Conservation (phyloP, 2,329 filamentous ascomycete genomes). For the Arthrocladium fulminans region DNA sequence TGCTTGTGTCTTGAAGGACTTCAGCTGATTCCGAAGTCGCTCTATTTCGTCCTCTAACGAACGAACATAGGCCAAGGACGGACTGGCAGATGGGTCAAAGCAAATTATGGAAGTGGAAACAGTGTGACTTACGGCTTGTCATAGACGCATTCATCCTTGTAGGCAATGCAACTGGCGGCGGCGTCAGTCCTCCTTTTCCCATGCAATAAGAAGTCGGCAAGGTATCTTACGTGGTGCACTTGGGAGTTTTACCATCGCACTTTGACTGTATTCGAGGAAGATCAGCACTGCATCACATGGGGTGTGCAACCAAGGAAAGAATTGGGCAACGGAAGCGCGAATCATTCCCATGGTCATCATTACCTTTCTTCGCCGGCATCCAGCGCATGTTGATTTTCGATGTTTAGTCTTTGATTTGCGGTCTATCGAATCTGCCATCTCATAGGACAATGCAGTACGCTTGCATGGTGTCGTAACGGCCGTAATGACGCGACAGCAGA, state of each 20-base stretch:
- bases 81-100: constrained; percentile 3
- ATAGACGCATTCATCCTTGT: constrained; percentile 23
- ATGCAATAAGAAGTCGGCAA: background rate
- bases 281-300: constrained; percentile 11
- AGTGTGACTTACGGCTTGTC: constrained; percentile 15
- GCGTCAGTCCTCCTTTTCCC: background rate
- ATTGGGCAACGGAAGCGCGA: constrained; percentile 1
- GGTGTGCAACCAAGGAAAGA: background rate
- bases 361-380: constrained; percentile 22
- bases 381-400: constrained; percentile 21
- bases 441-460: background rate
- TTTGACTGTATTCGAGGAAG: constrained; percentile 15
- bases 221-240: constrained; percentile 20
- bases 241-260: constrained; percentile 22
- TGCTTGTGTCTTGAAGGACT: constrained; percentile 18
- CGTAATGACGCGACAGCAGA: background rate
- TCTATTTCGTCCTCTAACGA: constrained; percentile 22
- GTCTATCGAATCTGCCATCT: constrained; percentile 10
- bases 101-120: background rate
- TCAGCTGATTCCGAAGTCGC: constrained; percentile 19
- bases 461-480: background rate
- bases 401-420: constrained; percentile 21
- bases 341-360: background rate
- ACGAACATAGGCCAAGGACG: constrained; percentile 22
- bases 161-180: constrained; percentile 20